These are phyloP conservation scores for Metarhizium guizhouense DNA, from an alignment of 2,329 filamentous ascomycete species.

Conservation along the genomic window DNA sequence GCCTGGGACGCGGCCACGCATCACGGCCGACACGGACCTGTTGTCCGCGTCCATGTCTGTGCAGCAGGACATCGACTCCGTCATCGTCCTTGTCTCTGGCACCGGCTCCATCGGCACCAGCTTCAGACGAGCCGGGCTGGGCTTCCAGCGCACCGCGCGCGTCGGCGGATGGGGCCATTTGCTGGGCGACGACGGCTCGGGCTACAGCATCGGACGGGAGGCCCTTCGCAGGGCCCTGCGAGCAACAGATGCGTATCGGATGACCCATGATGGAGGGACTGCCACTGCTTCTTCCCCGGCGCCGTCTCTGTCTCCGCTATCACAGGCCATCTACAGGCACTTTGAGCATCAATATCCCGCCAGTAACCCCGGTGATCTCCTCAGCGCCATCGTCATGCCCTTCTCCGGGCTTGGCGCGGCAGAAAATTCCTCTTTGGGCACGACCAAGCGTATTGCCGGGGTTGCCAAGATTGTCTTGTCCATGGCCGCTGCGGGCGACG, in stretches of 20 bases:
- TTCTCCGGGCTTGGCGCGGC: neutral
- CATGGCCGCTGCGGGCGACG: conserved; percentile 6
- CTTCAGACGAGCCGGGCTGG: conserved; percentile 16
- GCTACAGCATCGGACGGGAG: conserved; percentile 29
- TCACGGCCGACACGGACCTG: conserved; percentile 32
- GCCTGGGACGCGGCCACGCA: conserved; percentile 12
- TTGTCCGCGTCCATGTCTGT: conserved; percentile 19
- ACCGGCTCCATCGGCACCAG: conserved; percentile 34
- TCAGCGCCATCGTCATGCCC: conserved; percentile 12
- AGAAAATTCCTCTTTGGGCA: conserved; percentile 3
- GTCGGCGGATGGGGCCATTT: conserved; percentile 34
- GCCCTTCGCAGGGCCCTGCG: conserved; percentile 24
- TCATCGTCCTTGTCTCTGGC: conserved; percentile 30
- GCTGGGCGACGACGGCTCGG: conserved; percentile 33
- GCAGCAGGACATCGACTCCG: conserved; percentile 11
- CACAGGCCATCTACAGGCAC: conserved; percentile 10
- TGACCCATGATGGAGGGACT: neutral
- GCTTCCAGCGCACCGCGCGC: conserved; percentile 20
- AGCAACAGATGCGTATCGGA: conserved; percentile 16
- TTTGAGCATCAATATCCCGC: conserved; percentile 8
- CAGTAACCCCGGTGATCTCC: conserved; percentile 4
- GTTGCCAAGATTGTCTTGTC: conserved; percentile 12
- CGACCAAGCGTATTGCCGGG: conserved; percentile 11
- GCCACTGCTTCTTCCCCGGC: neutral
- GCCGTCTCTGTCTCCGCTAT: conserved; percentile 1